Conservation (phyloP, 495 filamentous ascomycete genomes). For the Parachaetomium inaequale region DNA sequence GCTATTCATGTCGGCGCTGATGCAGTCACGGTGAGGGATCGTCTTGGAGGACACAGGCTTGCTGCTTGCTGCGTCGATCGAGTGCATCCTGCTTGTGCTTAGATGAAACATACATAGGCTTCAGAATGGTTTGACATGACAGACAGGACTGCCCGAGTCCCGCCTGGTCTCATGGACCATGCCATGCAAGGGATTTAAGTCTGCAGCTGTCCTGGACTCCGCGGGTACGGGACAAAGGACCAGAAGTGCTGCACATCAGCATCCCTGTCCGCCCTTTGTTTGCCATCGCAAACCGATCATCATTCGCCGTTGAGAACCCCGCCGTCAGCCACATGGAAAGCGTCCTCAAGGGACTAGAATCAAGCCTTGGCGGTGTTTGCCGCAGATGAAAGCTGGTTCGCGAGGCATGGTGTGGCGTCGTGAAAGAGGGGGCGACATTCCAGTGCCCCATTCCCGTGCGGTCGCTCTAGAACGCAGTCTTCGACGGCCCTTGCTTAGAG, state of each 20-base stretch:
- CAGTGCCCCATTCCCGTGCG: not conserved
- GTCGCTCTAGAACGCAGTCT: not conserved
- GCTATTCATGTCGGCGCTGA: not conserved
- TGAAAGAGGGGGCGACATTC: conserved; percentile 1
- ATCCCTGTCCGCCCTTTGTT: conserved; percentile 13
- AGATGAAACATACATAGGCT: not conserved
- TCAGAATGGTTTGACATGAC: not conserved
- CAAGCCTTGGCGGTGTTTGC: not conserved
- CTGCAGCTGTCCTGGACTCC: not conserved
- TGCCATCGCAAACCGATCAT: not conserved
- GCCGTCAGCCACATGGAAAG: not conserved
- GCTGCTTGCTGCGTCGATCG: not conserved
- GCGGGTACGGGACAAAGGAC: conserved; percentile 3
- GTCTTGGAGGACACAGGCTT: conserved; percentile 14
- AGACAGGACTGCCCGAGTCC: not conserved
- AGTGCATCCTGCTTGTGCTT: not conserved
- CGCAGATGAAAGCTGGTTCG: not conserved
- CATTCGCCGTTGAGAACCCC: not conserved
- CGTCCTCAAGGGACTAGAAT: not conserved
- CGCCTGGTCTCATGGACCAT: not conserved
- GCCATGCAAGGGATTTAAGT: conserved; percentile 4
- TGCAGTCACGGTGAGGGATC: not conserved
- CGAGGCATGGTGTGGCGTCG: not conserved
- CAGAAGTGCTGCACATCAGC: not conserved
- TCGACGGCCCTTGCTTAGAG: conserved; percentile 42